Percentiles rank a stretch among this genome's conserved stretches.
Conservation (phyloP, 169 alveolate species). For the Eimeria brunetti region DNA sequence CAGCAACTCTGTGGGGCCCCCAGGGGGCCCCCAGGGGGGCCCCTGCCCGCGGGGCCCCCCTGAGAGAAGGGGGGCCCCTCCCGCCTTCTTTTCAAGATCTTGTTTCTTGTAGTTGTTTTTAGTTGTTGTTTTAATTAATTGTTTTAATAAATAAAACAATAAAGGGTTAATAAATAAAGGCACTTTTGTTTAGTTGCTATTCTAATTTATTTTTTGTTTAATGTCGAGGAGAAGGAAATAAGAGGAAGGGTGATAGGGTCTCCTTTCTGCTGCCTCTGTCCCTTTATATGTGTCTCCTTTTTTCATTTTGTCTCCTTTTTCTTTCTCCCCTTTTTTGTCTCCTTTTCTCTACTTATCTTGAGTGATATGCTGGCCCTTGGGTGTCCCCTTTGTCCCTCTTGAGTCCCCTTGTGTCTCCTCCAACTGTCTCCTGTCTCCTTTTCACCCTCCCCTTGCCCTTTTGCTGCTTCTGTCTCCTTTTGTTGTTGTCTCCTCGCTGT, state of each 20-base stretch:
- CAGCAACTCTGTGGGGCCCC: neutral
- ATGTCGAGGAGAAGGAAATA: neutral
- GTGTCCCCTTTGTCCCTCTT: neutral
- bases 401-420: neutral
- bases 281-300: neutral
- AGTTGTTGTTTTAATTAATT: neutral
- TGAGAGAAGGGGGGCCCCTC: no score
- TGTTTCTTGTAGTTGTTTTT: neutral
- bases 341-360: neutral
- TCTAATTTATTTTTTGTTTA: neutral
- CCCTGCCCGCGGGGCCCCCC: no score
- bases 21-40: neutral
- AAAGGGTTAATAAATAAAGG: no score
- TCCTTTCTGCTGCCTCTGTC: neutral
- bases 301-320: neutral
- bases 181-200: no score
- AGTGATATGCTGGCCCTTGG: neutral
- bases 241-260: neutral
- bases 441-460: neutral
- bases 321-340: neutral
- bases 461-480: neutral
- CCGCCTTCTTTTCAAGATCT: no score
- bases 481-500: neutral
- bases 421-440: neutral
- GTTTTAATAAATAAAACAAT: no score